Base-by-base conservation (phyloP, 805 yeast genomes). In the Kluyveromyces lactis region DNA sequence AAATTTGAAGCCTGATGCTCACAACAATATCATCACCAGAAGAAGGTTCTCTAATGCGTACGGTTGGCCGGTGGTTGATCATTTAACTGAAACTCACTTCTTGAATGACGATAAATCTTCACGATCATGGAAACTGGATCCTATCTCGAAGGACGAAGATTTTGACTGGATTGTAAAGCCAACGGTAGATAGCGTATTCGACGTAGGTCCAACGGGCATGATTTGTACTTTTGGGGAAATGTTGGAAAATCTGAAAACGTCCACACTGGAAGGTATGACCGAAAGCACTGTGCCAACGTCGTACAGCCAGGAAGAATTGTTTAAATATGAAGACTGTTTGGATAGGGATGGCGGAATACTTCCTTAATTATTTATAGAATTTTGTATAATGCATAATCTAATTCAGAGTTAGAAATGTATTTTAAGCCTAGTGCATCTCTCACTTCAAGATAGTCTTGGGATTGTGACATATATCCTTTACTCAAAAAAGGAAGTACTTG, bases 41-140 rank as follows among this genome's bases (percentile, higher is more conserved):
- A 66, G 89, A 51, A 61, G 80, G 40, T 81, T 81, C 60, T 70
- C 85, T 1, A 84, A 84, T 62, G 92, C 90, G 0, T 83, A 77
- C 59, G 94, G 95, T 1, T 84, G 95, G 95, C 77, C 75, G 1
- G 85, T 82, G 0, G 64, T 83, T 34, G 87, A 82, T 43, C 92
- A 81, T 54, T 53, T 84, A 44, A 73, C 79, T 2, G 64, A 67
- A 11, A 68, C 71, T 36, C 92, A 84, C 63, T 84, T 84, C 56
- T 53, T 36, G 24, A 51, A 49, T 9, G 40, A 42, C 15, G 47
- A 38, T 24, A 37, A 29, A n/a, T 52, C 50, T 11, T 4, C 30
- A 12, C 42, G 47, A 31, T 40, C 41, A 2, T 38, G 42, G 15
- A 23, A 16, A 9, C 18, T 39, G 11, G 47, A 36, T 33, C 42